Conservation (phyloP, 495 filamentous ascomycete species). For the Hyaloscypha variabilis region DNA sequence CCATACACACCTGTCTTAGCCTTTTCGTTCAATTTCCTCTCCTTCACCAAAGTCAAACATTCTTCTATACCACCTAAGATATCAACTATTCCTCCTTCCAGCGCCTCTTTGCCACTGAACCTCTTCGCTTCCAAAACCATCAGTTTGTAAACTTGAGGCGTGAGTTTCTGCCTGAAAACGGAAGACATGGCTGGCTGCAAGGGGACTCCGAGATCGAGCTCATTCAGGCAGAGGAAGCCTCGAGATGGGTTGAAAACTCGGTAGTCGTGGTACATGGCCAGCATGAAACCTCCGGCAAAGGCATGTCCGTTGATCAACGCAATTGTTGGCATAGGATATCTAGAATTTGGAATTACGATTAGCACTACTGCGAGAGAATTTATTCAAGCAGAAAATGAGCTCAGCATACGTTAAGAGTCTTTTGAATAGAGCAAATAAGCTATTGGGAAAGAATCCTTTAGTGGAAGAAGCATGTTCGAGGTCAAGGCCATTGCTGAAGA, state of each 20-base stretch:
- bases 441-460: slow-evolving; percentile 54
- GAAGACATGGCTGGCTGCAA: slow-evolving; percentile 69
- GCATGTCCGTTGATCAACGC: slow-evolving; percentile 79
- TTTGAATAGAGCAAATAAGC: slow-evolving; percentile 59
- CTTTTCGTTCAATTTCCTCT: slow-evolving; percentile 60
- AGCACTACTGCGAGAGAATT: not conserved
- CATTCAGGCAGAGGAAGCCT: slow-evolving; percentile 77
- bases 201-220: slow-evolving; percentile 75
- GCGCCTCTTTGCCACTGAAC: slow-evolving; percentile 59
- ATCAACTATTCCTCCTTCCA: slow-evolving; percentile 70
- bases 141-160: slow-evolving; percentile 55
- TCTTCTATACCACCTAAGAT: slow-evolving; percentile 64
- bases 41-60: slow-evolving; percentile 53
- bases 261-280: slow-evolving; percentile 85
- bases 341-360: slow-evolving; percentile 25
- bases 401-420: slow-evolving; percentile 61
- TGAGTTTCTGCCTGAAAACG: slow-evolving; percentile 73
- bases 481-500: slow-evolving; percentile 83
- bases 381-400: slow-evolving; percentile 1
- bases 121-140: slow-evolving; percentile 72
- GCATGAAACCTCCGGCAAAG: slow-evolving; percentile 79
- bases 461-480: slow-evolving; percentile 54
- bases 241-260: slow-evolving; percentile 68
- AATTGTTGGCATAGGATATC: slow-evolving; percentile 83
- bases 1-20: slow-evolving; percentile 65